Evolutionary conservation across 2,329 filamentous ascomycete genomes (phyloP).

Genomic region (Hirsutella thompsonii): DNA sequence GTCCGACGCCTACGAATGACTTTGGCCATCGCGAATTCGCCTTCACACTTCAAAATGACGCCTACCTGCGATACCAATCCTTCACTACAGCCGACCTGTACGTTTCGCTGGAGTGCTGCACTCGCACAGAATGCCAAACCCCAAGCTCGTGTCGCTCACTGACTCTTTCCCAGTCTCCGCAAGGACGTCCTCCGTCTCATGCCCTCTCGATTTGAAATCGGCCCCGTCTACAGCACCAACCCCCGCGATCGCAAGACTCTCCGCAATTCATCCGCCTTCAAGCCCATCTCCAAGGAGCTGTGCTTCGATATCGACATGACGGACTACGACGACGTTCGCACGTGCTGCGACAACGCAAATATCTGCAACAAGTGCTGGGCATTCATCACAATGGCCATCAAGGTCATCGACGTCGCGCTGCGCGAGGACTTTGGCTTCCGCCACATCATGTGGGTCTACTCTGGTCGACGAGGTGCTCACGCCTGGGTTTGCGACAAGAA

Average conservation of each 20-base stretch:
- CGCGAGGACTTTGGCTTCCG: slow-evolving; percentile 93
- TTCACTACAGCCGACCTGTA: slow-evolving; percentile 41
- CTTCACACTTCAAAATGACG: slow-evolving; percentile 85
- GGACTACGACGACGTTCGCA: slow-evolving; percentile 93
- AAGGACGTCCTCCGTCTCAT: slow-evolving; percentile 84
- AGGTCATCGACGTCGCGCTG: slow-evolving; percentile 76
- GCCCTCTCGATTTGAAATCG: slow-evolving; percentile 93
- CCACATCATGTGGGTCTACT: slow-evolving; percentile 98
- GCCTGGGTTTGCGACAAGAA: slow-evolving; percentile 94
- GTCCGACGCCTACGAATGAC: slow-evolving; percentile 70
- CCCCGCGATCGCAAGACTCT: slow-evolving; percentile 86
- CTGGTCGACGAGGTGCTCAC: slow-evolving; percentile 88
- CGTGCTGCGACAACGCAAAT: slow-evolving; percentile 84
- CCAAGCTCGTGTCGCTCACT: background rate
- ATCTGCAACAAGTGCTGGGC: slow-evolving; percentile 94
- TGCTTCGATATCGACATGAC: slow-evolving; percentile 99
- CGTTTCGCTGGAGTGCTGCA: too few relatives aligned
- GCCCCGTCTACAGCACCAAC: slow-evolving; percentile 90
- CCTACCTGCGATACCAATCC: slow-evolving; percentile 83
- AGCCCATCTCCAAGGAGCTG: slow-evolving; percentile 79
- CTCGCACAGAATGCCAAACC: too few relatives aligned
- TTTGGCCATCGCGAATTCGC: slow-evolving; percentile 93
- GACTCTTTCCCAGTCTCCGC: slow-evolving; percentile 46
- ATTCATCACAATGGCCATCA: slow-evolving; percentile 96
- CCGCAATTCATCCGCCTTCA: slow-evolving; percentile 68